Base-by-base conservation (phyloP, 352 stramenopile genomes). In the Phytophthora cactorum region DNA sequence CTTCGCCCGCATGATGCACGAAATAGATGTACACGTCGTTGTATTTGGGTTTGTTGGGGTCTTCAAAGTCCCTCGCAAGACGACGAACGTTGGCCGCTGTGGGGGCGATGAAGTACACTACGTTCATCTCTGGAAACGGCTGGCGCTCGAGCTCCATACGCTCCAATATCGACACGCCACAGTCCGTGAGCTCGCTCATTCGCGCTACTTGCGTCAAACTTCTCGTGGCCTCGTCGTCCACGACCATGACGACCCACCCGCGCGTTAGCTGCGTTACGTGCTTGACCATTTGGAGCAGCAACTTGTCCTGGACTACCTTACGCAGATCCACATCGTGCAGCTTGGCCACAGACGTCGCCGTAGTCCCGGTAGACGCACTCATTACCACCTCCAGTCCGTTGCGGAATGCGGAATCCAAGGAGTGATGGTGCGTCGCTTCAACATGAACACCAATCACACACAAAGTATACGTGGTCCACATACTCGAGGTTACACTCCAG, bases 151-250 rank as follows among this genome's bases (percentile, higher is more conserved):
- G 97, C 63, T 98, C 88, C 34, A 99, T 82, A 12, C 96, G 91
- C 75, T 99, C 97, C 12, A 99, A 91, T 56, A 99, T 89, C 4
- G 96, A 98, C 17, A 99, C 92, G 27, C 96, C 92, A 57, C 93
- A 95, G 79, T 99, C 96, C 82, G 98, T 99, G 50, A 99, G 89
- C 63, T 99, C 97, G 75, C 98, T 99, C 96, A 99, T 99, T 36
- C 96, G 93, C 44, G 99, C 89, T 6, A 95, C 93, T 12, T 93
- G 95, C 14, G 94, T 98, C 44, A 99, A 92, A 22, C 98, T 92
- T 25, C 88, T 87, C 34, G 97, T 98, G 7, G 96, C 92, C 56
- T 86, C 78, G 44, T 98, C 86, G 82, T 99, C 97, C 29, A 99
- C 89, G 11, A 99, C 93, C 53, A 99, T 88, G 50, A 99, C 88